Conservation (phyloP, 805 yeast species). For the Candida stauntonica region DNA sequence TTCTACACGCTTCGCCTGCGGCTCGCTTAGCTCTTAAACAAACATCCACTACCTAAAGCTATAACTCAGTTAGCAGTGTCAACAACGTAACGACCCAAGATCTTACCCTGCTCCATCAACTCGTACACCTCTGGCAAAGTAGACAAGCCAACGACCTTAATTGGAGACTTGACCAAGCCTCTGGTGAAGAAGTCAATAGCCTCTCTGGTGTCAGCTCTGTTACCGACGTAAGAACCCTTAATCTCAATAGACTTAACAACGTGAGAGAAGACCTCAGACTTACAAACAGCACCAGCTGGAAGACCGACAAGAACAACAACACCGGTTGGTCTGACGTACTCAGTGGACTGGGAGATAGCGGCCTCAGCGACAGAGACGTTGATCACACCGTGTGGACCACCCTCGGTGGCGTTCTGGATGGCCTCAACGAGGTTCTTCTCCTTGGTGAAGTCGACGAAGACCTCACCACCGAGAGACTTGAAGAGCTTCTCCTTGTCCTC, state of each 20-base stretch:
- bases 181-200: slow-evolving; percentile 71
- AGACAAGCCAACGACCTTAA: slow-evolving; percentile 71
- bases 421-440: slow-evolving; percentile 52
- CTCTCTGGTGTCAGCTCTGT: slow-evolving; percentile 82
- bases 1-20: no score
- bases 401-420: slow-evolving; percentile 53
- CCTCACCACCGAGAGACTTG: slow-evolving; percentile 62
- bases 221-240: slow-evolving; percentile 84
- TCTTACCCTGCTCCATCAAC: slow-evolving; percentile 79
- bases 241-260: slow-evolving; percentile 71
- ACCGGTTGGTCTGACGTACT: slow-evolving; percentile 62
- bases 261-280: slow-evolving; percentile 64
- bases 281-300: slow-evolving; percentile 74
- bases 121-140: slow-evolving; percentile 64
- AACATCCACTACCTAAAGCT: no score
- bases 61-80: slow-evolving; percentile 67
- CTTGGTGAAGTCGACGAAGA: slow-evolving; percentile 54
- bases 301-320: slow-evolving; percentile 71
- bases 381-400: slow-evolving; percentile 75
- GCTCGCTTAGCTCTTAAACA: no score
- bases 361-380: slow-evolving; percentile 70
- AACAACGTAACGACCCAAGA: slow-evolving; percentile 85
- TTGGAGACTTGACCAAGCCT: slow-evolving; percentile 69
- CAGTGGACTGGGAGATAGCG: slow-evolving; percentile 59
- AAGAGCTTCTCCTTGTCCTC: slow-evolving; percentile 53